Evolutionary conservation across 805 yeast genomes (phyloP).

Genomic region (Kurtzmaniella cleridarum): DNA sequence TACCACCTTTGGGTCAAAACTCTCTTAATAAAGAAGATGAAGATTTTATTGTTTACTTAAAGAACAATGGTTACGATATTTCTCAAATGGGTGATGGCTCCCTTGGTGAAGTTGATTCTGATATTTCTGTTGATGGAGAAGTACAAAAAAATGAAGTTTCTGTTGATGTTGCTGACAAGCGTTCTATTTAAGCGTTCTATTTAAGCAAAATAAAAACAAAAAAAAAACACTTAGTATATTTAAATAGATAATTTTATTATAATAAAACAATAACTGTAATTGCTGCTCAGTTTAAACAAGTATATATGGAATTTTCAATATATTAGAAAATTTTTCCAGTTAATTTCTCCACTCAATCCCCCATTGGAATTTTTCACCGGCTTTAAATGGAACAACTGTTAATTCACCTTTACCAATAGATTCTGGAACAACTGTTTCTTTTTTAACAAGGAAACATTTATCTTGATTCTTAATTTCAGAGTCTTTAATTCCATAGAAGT

Average conservation of each 20-base stretch:
- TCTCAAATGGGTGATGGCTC: conserved; percentile 45
- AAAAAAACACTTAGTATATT: too few relatives aligned
- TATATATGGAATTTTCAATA: too few relatives aligned
- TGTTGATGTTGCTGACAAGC: conserved; percentile 1
- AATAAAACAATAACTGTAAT: too few relatives aligned
- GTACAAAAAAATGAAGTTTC: conserved; percentile 21
- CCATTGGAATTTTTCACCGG: conserved; percentile 75
- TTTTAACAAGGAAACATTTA: conserved; percentile 51
- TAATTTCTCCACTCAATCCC: conserved; percentile 59
- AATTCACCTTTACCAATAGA: conserved; percentile 40
- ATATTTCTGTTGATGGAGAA: conserved; percentile 18
- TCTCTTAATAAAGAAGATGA: conserved; percentile 76
- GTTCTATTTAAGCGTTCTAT: too few relatives aligned
- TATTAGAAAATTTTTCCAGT: neutral
- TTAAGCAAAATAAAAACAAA: too few relatives aligned
- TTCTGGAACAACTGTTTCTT: conserved; percentile 55
- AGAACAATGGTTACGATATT: conserved; percentile 65
- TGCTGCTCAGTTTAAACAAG: too few relatives aligned
- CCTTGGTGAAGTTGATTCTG: conserved; percentile 1
- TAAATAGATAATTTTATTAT: too few relatives aligned
- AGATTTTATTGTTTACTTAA: conserved; percentile 62
- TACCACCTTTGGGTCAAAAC: conserved; percentile 82
- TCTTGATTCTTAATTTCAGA: conserved; percentile 38
- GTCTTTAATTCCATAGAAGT: conserved; percentile 58
- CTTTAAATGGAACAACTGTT: conserved; percentile 72